Evolutionary conservation across 345 rosid species (phyloP).

Genomic region (Corchorus olitorius): DNA sequence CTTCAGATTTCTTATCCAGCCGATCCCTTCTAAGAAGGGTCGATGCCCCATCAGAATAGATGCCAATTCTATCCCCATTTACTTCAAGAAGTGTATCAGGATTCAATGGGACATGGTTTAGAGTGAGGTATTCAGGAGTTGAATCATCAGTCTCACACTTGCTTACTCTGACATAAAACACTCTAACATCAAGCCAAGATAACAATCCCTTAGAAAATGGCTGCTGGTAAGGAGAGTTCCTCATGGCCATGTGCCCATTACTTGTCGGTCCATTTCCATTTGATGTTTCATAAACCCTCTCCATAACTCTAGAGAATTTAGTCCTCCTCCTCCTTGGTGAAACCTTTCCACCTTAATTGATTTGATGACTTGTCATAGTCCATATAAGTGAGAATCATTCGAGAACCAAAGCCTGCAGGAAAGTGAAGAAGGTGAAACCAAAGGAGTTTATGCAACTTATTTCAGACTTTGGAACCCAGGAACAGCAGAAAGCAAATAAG

Average conservation of each 20-base stretch:
- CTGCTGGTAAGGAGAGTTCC: slow-evolving; percentile 40
- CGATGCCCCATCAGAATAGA: slow-evolving; percentile 58
- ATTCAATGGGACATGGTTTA: slow-evolving; percentile 72
- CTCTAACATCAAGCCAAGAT: slow-evolving; percentile 78
- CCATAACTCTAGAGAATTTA: slow-evolving; percentile 42
- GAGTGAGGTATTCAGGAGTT: slow-evolving; percentile 59
- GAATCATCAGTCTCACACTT: slow-evolving; percentile 63
- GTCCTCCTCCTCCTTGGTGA: slow-evolving; percentile 20
- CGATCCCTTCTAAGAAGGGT: slow-evolving; percentile 76
- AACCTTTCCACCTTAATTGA: slow-evolving; percentile 31
- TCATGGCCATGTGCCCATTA: slow-evolving; percentile 36
- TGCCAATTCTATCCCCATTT: slow-evolving; percentile 63
- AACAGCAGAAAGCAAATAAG: slow-evolving; percentile 3
- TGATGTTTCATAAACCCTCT: slow-evolving; percentile 44
- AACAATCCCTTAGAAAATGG: slow-evolving; percentile 38
- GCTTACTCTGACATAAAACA: slow-evolving; percentile 82
- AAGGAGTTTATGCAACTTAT: slow-evolving; percentile 16
- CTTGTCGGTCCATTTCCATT: slow-evolving; percentile 37
- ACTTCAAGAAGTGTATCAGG: slow-evolving; percentile 75
- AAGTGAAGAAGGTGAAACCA: slow-evolving; percentile 21
- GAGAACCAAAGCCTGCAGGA: slow-evolving; percentile 29
- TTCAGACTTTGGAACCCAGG: slow-evolving; percentile 5
- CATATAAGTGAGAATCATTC: slow-evolving; percentile 18
- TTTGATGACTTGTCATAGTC: slow-evolving; percentile 21
- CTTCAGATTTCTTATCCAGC: slow-evolving; percentile 73